Evolutionary conservation across 202 grass and related monocot genomes (phyloP).

Genomic region (Carex arenaria): DNA sequence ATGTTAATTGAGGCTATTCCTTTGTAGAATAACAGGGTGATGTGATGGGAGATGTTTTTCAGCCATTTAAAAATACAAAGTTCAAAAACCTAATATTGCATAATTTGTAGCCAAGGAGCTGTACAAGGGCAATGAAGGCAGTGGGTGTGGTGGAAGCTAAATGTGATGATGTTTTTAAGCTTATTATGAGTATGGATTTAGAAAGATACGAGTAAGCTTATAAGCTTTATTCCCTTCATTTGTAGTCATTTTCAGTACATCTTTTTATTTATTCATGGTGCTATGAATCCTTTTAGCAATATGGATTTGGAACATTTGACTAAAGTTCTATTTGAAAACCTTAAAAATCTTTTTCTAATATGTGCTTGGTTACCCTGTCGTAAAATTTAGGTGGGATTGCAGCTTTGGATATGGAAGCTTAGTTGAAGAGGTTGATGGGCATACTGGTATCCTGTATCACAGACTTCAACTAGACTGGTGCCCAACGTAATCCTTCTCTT

Average conservation of each 20-base stretch:
- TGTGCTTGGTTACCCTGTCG: conserved; percentile 3
- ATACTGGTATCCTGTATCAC: conserved; percentile 81
- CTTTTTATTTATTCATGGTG: neutral
- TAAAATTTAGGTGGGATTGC: conserved; percentile 77
- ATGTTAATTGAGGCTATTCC: neutral
- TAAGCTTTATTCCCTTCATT: conserved; percentile 1
- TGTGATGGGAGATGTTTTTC: neutral
- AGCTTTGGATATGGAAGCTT: conserved; percentile 94
- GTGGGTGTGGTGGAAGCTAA: conserved; percentile 92
- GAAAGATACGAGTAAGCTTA: conserved; percentile 73
- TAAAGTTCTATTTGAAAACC: neutral
- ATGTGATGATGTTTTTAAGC: conserved; percentile 83
- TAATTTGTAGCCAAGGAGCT: conserved; percentile 83
- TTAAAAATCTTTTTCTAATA: conserved; percentile 4
- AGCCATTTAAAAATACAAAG: conserved; percentile 4
- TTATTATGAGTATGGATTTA: conserved; percentile 95
- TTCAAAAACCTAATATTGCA: conserved; percentile 9
- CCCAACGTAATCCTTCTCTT: conserved; percentile 56
- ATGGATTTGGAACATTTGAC: conserved; percentile 1
- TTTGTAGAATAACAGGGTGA: neutral
- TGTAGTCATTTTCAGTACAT: neutral
- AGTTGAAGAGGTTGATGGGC: conserved; percentile 95
- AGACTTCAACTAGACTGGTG: conserved; percentile 87
- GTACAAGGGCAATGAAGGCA: conserved; percentile 80
- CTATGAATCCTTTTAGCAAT: neutral